Evolutionary conservation across 176 grass and related monocot species (phyloP), one percentile per base, ranked within the genome.

Genomic region (Sorghum bicolor): DNA sequence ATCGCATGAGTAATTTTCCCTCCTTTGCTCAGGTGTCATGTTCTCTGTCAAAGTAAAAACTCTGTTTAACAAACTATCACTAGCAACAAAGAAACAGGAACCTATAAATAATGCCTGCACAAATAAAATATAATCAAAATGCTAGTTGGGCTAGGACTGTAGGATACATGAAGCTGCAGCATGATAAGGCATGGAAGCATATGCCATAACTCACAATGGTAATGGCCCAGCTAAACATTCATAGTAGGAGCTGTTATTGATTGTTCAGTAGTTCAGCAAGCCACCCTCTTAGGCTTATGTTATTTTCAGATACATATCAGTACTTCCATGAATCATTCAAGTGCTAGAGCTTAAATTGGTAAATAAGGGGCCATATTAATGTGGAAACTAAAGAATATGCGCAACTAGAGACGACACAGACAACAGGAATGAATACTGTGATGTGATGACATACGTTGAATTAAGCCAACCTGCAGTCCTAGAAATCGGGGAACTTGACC

Each of bases 21-120:
- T 95, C 85, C 96, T 90, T 89, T 95, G 96, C 77, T 98, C 96
- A 61, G 91, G 92, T 78, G 96, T 92, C 96, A 98, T 98, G 78
- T 95, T 98, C 74, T 98, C 96, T 98, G 85, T 78, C 41, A 91
- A 89, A 69, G 87, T 43, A 84, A 89, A 53, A 82, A 43, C 19
- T 58, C 45, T 70, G 43, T 45, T 86, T 19, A 74, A 62, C 55
- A 75, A 89, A 67, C 6, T 12, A 83, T 72, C 28, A 83, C 80
- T 72, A 44, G 53, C 41, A 84, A 65, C 12, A 76, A 48, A 72
- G 20, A 82, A 90, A 64, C 28, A 64, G 36, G 36, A 78, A 66
- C 26, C 0, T 66, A 82, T 39, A 64, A 71, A 74, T 45, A 34
- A 78, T 67, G 26, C 8, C 31, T 62, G 25, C 10, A 69, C 60